phyloP scores from a whole-genome alignment of 2,329 filamentous ascomycete species.

The Aureobasidium zeae region DNA sequence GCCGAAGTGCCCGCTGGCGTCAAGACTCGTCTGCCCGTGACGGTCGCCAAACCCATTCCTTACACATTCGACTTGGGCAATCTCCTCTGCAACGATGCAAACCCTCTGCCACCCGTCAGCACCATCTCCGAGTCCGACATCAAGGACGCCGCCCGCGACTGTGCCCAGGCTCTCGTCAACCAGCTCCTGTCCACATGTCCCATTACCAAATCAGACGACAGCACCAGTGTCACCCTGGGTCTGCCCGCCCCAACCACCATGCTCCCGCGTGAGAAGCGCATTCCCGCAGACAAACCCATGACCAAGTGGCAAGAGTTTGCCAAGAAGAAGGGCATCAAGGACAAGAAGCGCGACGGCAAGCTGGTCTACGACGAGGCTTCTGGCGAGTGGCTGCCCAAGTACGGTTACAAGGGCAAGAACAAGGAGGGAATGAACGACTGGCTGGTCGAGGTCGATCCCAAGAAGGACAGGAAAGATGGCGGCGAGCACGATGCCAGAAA shows the following conservation, averaged over 20 bases:
- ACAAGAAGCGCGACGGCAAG: slow-evolving; percentile 74
- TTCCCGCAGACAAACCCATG: slow-evolving; percentile 69
- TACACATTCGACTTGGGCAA: slow-evolving; percentile 89
- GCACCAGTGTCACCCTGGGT: slow-evolving; percentile 59
- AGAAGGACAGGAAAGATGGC: slow-evolving; percentile 43
- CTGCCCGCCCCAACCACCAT: slow-evolving; percentile 62
- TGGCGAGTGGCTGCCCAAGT: slow-evolving; percentile 85
- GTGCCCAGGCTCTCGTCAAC: slow-evolving; percentile 85
- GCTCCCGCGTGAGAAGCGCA: slow-evolving; percentile 83
- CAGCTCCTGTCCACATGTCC: slow-evolving; percentile 85
- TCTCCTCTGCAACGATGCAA: slow-evolving; percentile 77
- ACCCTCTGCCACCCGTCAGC: slow-evolving; percentile 56
- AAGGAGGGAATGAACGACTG: slow-evolving; percentile 76
- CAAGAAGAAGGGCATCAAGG: slow-evolving; percentile 90
- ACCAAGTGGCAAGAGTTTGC: slow-evolving; percentile 97
- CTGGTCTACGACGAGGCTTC: slow-evolving; percentile 74
- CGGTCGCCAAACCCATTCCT: slow-evolving; percentile 64
- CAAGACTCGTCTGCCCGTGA: slow-evolving; percentile 17
- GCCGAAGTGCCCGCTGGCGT: slow-evolving; percentile 8
- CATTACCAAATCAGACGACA: slow-evolving; percentile 56
- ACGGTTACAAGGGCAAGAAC: slow-evolving; percentile 88
- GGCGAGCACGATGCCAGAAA: slow-evolving; percentile 51
- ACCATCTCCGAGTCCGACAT: slow-evolving; percentile 38
- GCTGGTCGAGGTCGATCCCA: slow-evolving; percentile 82
- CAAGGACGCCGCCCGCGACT: slow-evolving; percentile 72